These are phyloP conservation scores for Metschnikowia vanudenii DNA, from an alignment of 805 yeast genomes.

Conservation along the genomic window DNA sequence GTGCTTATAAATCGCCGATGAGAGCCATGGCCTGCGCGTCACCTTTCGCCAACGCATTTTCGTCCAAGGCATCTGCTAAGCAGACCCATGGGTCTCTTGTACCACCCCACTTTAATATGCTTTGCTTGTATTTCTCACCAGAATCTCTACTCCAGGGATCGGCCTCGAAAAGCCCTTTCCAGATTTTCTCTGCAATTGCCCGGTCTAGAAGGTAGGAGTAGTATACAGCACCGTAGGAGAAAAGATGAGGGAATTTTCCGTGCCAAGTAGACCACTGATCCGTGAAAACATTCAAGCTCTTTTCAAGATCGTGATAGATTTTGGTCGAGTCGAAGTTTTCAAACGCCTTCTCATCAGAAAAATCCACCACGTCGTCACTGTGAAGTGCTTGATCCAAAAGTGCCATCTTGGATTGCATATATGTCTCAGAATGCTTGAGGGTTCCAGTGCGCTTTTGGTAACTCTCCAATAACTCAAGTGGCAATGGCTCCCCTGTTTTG, in stretches of 20 bases:
- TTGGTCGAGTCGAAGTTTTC: constrained; percentile 46
- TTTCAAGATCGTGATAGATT: constrained; percentile 67
- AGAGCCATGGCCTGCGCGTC: constrained; percentile 67
- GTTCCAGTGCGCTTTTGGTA: constrained; percentile 52
- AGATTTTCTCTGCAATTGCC: constrained; percentile 85
- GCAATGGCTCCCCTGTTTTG: constrained; percentile 60
- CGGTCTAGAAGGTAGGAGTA: constrained; percentile 89
- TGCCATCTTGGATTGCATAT: constrained; percentile 88
- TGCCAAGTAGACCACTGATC: constrained; percentile 82
- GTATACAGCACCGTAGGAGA: constrained; percentile 91
- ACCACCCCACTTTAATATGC: constrained; percentile 91
- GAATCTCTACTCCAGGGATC: constrained; percentile 70
- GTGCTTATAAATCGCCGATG: constrained; percentile 20
- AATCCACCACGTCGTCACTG: constrained; percentile 34
- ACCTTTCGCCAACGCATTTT: constrained; percentile 59
- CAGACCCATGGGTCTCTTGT: constrained; percentile 86
- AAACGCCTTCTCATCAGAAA: constrained; percentile 24
- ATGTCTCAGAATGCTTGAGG: constrained; percentile 69
- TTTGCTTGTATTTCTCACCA: constrained; percentile 72
- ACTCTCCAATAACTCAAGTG: constrained; percentile 46
- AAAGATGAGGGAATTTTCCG: constrained; percentile 89
- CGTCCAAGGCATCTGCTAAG: constrained; percentile 73
- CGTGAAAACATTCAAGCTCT: constrained; percentile 56
- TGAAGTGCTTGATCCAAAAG: constrained; percentile 82
- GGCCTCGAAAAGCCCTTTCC: constrained; percentile 66